phyloP scores from a whole-genome alignment of 225 moss, liverwort and hornwort genomes.

The Marchantia polymorpha region DNA sequence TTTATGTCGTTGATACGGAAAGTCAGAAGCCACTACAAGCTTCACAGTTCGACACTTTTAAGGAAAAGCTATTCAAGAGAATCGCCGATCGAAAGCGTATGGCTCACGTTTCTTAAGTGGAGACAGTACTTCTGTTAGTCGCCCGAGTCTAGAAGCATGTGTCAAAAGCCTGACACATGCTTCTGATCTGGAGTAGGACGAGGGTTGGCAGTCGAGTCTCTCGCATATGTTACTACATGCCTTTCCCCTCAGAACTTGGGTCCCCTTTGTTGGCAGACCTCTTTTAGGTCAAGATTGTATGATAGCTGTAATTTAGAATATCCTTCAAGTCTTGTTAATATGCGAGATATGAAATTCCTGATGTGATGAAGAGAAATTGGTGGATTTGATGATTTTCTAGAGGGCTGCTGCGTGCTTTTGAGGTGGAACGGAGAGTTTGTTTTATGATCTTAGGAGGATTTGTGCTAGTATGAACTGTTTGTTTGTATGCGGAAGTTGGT shows the following conservation, averaged over 20 bases:
- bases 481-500: too few relatives aligned
- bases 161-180: neutral
- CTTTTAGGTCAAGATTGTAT: constrained; percentile 3
- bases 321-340: neutral
- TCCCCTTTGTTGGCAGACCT: neutral
- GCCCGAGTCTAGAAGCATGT: too few relatives aligned
- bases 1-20: constrained; percentile 67
- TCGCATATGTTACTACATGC: neutral
- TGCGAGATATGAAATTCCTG: neutral
- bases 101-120: constrained; percentile 5
- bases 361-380: neutral
- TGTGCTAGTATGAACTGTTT: neutral
- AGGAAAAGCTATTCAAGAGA: constrained; percentile 53
- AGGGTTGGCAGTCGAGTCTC: neutral
- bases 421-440: neutral
- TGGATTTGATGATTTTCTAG: neutral
- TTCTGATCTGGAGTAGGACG: neutral
- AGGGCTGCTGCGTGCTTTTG: neutral
- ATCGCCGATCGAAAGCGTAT: constrained; percentile 48
- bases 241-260: neutral
- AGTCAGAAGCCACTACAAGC: constrained; percentile 50
- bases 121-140: neutral
- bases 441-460: neutral
- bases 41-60: constrained; percentile 49
- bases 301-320: constrained; percentile 16